phyloP scores from a whole-genome alignment of 164 flowering plant genomes.

The Piper longum region DNA sequence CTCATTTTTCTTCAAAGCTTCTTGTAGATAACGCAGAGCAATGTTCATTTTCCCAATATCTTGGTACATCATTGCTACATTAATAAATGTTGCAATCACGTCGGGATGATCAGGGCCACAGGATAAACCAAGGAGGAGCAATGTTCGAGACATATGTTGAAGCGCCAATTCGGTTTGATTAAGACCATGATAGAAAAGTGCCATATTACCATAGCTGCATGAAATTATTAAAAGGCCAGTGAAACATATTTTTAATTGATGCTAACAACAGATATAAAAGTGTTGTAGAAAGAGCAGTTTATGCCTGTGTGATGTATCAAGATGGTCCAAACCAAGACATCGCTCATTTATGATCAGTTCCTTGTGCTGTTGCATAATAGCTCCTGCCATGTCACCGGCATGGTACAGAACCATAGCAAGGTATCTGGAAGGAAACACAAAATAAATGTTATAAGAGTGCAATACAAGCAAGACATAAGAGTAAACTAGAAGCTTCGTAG shows the following conservation, averaged over 20 bases:
- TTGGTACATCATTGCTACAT: constrained; percentile 99
- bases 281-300: not conserved
- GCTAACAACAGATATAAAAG: not conserved
- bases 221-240: not conserved
- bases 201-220: constrained; percentile 97
- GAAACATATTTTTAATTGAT: not conserved
- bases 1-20: constrained; percentile 94
- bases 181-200: constrained; percentile 95
- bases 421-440: constrained; percentile 40
- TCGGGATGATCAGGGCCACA: constrained; percentile 98
- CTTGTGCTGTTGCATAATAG: constrained; percentile 95
- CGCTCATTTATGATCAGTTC: constrained; percentile 96
- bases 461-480: not conserved
- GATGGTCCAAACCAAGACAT: constrained; percentile 93
- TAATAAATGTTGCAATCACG: constrained; percentile 93
- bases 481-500: not conserved
- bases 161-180: constrained; percentile 95
- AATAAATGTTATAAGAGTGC: not conserved
- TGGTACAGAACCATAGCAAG: constrained; percentile 98
- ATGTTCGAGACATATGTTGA: constrained; percentile 85
- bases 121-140: constrained; percentile 72
- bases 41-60: constrained; percentile 84
- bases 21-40: constrained; percentile 95
- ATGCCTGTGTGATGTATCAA: constrained; percentile 98
- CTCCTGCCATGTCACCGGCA: constrained; percentile 99